Base-by-base conservation (phyloP, 2,329 filamentous ascomycete species). In the Pezicula radicicola region DNA sequence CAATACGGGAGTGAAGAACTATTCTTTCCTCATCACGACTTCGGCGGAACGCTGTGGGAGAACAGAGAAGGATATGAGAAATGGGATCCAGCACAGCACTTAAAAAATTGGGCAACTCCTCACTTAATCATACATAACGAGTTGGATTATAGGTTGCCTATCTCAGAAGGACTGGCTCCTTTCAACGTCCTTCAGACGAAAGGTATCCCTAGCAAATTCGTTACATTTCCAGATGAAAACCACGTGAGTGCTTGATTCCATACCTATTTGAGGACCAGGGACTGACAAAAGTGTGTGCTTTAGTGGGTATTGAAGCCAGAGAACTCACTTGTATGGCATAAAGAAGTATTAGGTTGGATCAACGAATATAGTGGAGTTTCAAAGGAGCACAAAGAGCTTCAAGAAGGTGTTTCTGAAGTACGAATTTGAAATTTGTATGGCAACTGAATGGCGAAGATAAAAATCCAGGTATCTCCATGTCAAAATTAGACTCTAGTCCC, bases 121-220 rank as follows among this genome's bases (percentile, higher is more conserved):
- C 87, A 94, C 70, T 76, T 99, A 55, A 85, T 95, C 55, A 91
- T 97, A 50, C 93, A 97, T 70, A 93, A 85, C 64, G 90, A 94
- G 63, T 78, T 94, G 30, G 93, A 97, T 69, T 97, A 96, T 67
- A 82, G 93, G 16, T 74, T 97, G 25, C 88, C 91, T 1, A 85
- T 97, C 49, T 84, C 87, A 0, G 93, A 97, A 80, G 77, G 93
- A 0, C 64, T 87, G 36, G 77, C 77, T 1, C 79, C 82, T 2
- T 88, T 87, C 62, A 84, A 87, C 59, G 78, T 83, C 2, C 68
- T 87, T 35, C 84, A 89, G 66, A 75, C 75, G 42, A 73, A 75
- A 48, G 83, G 83, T 0, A 73, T 89, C 1, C 77, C 81, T 42
- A 84, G 80, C 60, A 77, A 80, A 58, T 84, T 88, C 58, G 61